phyloP scores from a whole-genome alignment of 371 early-diverging fungal species.

The Mortierella sp. region DNA sequence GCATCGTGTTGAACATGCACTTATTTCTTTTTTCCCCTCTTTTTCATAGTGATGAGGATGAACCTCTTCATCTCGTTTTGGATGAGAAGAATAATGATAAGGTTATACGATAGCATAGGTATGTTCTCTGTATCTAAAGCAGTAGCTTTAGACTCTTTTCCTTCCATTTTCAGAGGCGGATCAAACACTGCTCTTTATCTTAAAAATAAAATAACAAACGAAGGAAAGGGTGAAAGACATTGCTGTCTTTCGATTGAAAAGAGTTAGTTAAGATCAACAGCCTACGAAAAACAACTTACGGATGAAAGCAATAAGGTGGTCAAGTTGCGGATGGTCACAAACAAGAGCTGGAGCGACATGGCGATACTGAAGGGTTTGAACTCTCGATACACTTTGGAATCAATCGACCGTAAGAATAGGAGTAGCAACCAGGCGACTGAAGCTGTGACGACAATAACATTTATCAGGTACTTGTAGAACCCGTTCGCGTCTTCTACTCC shows the following conservation, averaged over 20 bases:
- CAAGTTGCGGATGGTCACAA: conserved; percentile 46
- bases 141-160: neutral
- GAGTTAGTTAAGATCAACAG: no score
- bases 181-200: no score
- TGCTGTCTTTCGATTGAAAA: no score
- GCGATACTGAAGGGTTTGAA: conserved; percentile 48
- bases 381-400: conserved; percentile 31
- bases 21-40: neutral
- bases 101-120: neutral
- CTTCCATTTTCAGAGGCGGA: neutral
- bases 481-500: conserved; percentile 29
- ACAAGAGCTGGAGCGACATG: conserved; percentile 48
- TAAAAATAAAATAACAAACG: no score
- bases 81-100: neutral
- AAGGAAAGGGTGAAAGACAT: no score
- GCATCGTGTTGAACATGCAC: neutral
- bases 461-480: conserved; percentile 44
- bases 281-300: conserved; percentile 35
- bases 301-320: conserved; percentile 49
- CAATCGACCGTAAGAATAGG: conserved; percentile 41
- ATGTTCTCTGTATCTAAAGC: neutral
- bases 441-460: conserved; percentile 42
- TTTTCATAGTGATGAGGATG: neutral
- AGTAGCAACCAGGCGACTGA: conserved; percentile 38
- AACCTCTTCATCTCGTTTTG: neutral